Percentiles rank a stretch among this genome's conserved stretches.
phyloP scores from a whole-genome alignment of 2,329 filamentous ascomycete species.

The Beauveria asiatica region DNA sequence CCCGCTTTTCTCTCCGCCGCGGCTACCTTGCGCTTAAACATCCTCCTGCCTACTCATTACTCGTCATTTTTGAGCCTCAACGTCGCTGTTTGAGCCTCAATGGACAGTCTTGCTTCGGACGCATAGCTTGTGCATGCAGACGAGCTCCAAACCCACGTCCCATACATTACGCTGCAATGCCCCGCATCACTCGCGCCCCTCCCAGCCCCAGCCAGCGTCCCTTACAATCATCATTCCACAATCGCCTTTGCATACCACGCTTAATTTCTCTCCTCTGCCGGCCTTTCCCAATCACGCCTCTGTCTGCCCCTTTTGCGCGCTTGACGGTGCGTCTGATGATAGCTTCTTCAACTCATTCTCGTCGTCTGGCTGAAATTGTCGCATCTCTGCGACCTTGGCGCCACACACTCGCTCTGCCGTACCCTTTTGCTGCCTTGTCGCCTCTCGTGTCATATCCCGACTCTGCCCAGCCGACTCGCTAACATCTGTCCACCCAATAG shows the following conservation, averaged over 20 bases:
- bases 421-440: background rate
- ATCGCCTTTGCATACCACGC: slow-evolving; percentile 2
- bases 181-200: slow-evolving; percentile 12
- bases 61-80: background rate
- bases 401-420: background rate
- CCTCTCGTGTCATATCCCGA: background rate
- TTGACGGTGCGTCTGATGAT: background rate
- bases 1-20: background rate
- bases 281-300: background rate
- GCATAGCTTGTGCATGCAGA: slow-evolving; percentile 7
- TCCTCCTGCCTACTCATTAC: background rate
- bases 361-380: background rate
- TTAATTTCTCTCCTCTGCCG: background rate
- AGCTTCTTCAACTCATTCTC: background rate
- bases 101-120: background rate
- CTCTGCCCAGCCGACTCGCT: background rate
- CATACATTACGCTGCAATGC: slow-evolving; percentile 10
- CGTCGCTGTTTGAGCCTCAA: background rate
- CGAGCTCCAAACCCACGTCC: slow-evolving; percentile 6
- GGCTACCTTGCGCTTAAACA: background rate
- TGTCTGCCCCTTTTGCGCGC: background rate
- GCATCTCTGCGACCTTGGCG: background rate
- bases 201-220: slow-evolving; percentile 8
- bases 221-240: slow-evolving; percentile 10
- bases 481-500: background rate